phyloP scores from a whole-genome alignment of 805 yeast species.

The Candida nonsorbophila region DNA sequence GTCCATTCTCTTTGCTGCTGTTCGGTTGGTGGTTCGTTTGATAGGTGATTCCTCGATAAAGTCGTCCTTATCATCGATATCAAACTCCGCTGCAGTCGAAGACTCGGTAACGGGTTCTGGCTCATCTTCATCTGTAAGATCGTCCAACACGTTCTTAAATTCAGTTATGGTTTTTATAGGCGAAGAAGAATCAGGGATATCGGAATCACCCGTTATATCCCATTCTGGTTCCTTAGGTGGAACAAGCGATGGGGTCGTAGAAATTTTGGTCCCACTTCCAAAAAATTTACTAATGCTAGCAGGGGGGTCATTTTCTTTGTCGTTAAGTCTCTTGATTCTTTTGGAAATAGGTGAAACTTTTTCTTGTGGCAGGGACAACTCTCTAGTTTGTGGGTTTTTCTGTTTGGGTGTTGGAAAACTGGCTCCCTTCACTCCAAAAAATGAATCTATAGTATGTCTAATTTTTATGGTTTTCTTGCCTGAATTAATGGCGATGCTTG shows the following conservation, averaged over 20 bases:
- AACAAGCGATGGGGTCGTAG: too few relatives aligned
- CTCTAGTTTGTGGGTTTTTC: constrained; percentile 1
- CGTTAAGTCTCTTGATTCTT: constrained; percentile 5
- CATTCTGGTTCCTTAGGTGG: too few relatives aligned
- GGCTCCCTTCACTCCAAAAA: not conserved
- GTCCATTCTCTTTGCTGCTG: too few relatives aligned
- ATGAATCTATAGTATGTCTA: not conserved
- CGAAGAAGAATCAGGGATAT: constrained; percentile 25
- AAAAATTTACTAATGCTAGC: constrained; percentile 1
- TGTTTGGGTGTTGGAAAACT: not conserved
- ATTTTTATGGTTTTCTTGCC: not conserved
- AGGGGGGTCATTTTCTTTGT: constrained; percentile 1
- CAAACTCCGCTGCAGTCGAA: constrained; percentile 8
- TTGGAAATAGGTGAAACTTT: constrained; percentile 12
- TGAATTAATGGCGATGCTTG: not conserved
- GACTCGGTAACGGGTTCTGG: constrained; percentile 1
- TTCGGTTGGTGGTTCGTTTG: too few relatives aligned
- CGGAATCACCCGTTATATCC: constrained; percentile 23
- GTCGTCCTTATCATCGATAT: constrained; percentile 25
- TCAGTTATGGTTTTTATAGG: constrained; percentile 9
- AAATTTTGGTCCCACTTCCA: too few relatives aligned
- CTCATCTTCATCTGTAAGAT: constrained; percentile 13
- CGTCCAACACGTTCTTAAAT: constrained; percentile 8
- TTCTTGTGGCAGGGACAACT: constrained; percentile 1
- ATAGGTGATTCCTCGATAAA: constrained; percentile 40